A percentile compares a stretch with the other conserved stretches of the same genome.
Evolutionary conservation across 2,329 filamentous ascomycete species (phyloP).

Genomic region (Chalaropsis ovoidea): DNA sequence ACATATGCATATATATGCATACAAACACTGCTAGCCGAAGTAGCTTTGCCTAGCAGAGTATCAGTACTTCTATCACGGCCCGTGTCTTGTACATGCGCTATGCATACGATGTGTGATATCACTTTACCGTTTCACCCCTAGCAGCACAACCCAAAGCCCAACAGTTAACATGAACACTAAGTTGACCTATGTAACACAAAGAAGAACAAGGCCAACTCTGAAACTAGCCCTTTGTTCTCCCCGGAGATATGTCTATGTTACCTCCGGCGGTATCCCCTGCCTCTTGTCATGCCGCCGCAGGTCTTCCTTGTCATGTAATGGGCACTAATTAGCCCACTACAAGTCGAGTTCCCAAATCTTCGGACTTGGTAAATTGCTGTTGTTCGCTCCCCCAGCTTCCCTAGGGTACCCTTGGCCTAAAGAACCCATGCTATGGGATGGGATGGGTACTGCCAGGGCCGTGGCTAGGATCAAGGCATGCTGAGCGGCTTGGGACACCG

Average conservation of each 20-base stretch:
- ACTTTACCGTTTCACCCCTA: neutral
- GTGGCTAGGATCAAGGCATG: neutral
- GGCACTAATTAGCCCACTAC: neutral
- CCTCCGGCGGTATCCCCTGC: neutral
- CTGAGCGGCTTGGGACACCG: neutral
- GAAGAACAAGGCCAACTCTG: too few species aligned
- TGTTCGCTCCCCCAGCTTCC: neutral
- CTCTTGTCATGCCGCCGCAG: neutral
- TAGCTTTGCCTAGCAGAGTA: neutral
- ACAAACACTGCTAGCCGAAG: neutral
- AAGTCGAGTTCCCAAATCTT: conserved; percentile 7
- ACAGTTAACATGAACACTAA: too few species aligned
- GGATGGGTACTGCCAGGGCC: neutral
- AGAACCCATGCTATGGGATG: neutral
- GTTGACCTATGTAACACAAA: too few species aligned
- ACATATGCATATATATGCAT: neutral
- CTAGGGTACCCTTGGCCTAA: conserved; percentile 3
- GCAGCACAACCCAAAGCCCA: neutral
- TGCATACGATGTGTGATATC: neutral
- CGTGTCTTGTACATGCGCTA: neutral
- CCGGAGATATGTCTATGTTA: too few species aligned
- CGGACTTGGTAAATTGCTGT: neutral
- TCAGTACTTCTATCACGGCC: neutral
- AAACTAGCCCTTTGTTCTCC: too few species aligned
- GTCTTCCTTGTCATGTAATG: neutral